Evolutionary conservation across 73 alveolate species (phyloP).

Genomic region (Uronychia setigera): DNA sequence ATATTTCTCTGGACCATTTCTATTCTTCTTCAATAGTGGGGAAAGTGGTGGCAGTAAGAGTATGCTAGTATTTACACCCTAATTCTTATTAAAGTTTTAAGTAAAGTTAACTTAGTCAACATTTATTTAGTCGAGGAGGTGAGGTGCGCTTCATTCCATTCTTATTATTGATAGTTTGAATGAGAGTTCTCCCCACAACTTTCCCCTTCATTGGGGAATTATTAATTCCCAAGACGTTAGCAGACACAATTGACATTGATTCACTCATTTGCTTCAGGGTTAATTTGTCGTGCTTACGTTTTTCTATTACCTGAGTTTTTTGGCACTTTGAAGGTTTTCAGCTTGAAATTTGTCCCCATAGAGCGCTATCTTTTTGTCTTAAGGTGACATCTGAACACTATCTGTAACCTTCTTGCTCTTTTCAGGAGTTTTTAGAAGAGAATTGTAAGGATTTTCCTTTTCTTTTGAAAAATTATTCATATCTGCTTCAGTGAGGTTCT

Average conservation of each 20-base stretch:
- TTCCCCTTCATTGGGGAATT: no score
- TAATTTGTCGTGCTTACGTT: background rate
- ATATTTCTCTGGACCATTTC: no score
- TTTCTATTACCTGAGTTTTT: constrained; percentile 6
- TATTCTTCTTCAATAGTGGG: no score
- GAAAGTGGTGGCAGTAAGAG: no score
- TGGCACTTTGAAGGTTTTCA: constrained; percentile 6
- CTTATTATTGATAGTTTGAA: no score
- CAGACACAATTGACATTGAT: background rate
- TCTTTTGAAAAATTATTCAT: constrained; percentile 3
- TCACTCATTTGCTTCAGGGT: background rate
- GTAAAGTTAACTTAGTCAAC: no score
- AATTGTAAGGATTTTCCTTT: background rate
- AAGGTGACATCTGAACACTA: constrained; percentile 35
- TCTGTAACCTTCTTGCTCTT: constrained; percentile 7
- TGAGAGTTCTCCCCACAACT: no score
- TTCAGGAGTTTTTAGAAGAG: background rate
- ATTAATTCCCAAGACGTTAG: background rate
- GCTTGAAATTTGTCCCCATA: constrained; percentile 41
- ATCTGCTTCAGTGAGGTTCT: no score
- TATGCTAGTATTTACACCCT: no score
- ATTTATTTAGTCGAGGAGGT: no score
- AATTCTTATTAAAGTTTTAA: no score
- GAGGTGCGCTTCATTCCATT: no score
- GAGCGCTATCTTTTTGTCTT: constrained; percentile 14